phyloP scores from a whole-genome alignment of 768 basidiomycete species.

The Russula ochroleuca region DNA sequence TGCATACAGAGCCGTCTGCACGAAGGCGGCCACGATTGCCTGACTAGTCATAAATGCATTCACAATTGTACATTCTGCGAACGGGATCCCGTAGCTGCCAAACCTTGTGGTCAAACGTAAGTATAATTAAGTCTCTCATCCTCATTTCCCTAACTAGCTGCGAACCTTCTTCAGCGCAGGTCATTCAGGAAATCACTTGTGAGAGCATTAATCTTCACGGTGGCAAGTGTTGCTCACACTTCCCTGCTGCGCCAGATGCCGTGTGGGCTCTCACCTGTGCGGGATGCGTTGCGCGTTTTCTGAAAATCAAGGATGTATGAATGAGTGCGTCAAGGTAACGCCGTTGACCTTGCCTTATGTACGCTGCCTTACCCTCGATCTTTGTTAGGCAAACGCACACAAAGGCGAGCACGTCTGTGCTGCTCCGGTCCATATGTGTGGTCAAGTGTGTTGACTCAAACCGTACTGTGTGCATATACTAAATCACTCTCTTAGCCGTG shows the following conservation, averaged over 20 bases:
- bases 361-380: neutral
- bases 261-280: conserved; percentile 48
- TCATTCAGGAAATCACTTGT: conserved; percentile 55
- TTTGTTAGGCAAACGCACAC: conserved; percentile 45
- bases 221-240: conserved; percentile 27
- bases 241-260: conserved; percentile 37
- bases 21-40: conserved; percentile 46
- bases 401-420: conserved; percentile 53
- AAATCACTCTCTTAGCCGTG: conserved; percentile 16
- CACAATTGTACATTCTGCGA: conserved; percentile 44
- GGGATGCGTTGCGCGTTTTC: conserved; percentile 47
- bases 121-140: conserved; percentile 26
- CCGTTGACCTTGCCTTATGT: neutral
- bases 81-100: conserved; percentile 27
- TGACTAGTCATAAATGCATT: conserved; percentile 46
- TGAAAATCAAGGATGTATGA: conserved; percentile 49
- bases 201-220: neutral
- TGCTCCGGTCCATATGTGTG: conserved; percentile 51
- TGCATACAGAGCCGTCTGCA: conserved; percentile 49
- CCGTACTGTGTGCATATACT: neutral
- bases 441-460: conserved; percentile 39
- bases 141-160: neutral
- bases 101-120: conserved; percentile 46
- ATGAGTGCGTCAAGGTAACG: conserved; percentile 48
- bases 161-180: conserved; percentile 42